A percentile compares a stretch with the other conserved stretches of the same genome.
Conservation (phyloP, 208 protist species). For the Plasmodiophora brassicae region DNA sequence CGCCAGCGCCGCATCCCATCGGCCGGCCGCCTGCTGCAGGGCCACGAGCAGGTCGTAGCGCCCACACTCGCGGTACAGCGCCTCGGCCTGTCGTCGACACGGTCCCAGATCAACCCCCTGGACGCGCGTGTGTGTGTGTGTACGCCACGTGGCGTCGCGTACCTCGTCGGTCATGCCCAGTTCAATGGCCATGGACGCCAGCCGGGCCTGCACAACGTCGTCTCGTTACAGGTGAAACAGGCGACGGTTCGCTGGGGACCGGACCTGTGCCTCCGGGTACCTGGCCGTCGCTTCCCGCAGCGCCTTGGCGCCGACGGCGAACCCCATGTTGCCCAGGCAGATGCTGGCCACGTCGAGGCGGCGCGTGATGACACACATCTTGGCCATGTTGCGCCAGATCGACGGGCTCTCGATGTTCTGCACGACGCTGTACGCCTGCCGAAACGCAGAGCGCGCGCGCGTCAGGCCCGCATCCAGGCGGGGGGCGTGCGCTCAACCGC, state of each 20-base stretch:
- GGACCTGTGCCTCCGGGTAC: not conserved
- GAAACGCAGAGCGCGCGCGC: not conserved
- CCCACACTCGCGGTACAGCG: conserved; percentile 61
- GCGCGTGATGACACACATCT: conserved; percentile 40
- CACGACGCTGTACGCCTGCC: conserved; percentile 69
- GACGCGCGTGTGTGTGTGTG: no score
- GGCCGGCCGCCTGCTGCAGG: conserved; percentile 78
- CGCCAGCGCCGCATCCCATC: conserved; percentile 83
- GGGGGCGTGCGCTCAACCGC: no score
- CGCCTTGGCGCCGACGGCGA: conserved; percentile 67
- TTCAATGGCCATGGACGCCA: conserved; percentile 85
- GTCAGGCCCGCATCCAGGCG: no score
- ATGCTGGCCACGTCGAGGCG: conserved; percentile 67
- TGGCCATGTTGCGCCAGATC: conserved; percentile 87
- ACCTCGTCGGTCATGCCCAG: conserved; percentile 84
- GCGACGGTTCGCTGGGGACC: not conserved
- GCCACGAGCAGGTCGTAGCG: conserved; percentile 86
- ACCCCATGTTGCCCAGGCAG: conserved; percentile 84
- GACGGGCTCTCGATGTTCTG: conserved; percentile 80
- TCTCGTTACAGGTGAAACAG: conserved; percentile 41
- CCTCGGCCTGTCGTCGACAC: conserved; percentile 32
- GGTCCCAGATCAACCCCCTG: conserved; percentile 53
- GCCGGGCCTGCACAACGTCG: conserved; percentile 76
- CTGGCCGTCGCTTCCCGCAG: not conserved
- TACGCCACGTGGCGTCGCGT: no score